These are phyloP conservation scores for Emydomyces testavorans DNA, from an alignment of 2,329 filamentous ascomycete genomes.

Conservation along the genomic window DNA sequence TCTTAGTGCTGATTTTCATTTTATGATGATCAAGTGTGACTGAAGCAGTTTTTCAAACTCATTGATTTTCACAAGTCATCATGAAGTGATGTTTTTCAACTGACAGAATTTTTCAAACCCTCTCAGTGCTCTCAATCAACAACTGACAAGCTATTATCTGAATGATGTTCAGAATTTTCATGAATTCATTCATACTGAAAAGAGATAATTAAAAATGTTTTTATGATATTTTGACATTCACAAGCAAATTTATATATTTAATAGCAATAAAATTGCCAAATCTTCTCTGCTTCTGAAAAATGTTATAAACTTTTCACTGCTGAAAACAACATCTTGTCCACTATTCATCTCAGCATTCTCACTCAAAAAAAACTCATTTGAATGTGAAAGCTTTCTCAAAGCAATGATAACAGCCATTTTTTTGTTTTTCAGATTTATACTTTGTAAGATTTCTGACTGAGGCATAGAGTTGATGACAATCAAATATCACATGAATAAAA, in stretches of 20 bases:
- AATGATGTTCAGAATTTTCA: too few species aligned
- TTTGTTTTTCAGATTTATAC: neutral
- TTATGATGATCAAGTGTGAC: too few species aligned
- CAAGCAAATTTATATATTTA: slow-evolving; percentile 2
- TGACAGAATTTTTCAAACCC: too few species aligned
- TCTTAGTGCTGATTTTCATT: too few species aligned
- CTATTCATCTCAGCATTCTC: slow-evolving; percentile 1
- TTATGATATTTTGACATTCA: too few species aligned
- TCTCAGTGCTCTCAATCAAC: too few species aligned
- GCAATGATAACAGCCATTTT: neutral
- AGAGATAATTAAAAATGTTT: too few species aligned
- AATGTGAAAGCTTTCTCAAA: neutral
- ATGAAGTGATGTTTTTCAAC: too few species aligned
- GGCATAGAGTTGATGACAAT: slow-evolving; percentile 4
- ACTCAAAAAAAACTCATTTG: neutral
- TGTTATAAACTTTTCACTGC: neutral
- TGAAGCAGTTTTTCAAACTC: too few species aligned
- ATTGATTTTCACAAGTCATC: too few species aligned
- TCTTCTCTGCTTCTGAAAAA: neutral
- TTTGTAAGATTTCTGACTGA: neutral
- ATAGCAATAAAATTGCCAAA: neutral
- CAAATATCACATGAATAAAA: neutral
- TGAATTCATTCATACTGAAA: too few species aligned
- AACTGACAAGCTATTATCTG: too few species aligned
- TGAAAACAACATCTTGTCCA: neutral